These are phyloP conservation scores for Eimeria acervulina DNA, from an alignment of 169 alveolate genomes.

Conservation along the genomic window DNA sequence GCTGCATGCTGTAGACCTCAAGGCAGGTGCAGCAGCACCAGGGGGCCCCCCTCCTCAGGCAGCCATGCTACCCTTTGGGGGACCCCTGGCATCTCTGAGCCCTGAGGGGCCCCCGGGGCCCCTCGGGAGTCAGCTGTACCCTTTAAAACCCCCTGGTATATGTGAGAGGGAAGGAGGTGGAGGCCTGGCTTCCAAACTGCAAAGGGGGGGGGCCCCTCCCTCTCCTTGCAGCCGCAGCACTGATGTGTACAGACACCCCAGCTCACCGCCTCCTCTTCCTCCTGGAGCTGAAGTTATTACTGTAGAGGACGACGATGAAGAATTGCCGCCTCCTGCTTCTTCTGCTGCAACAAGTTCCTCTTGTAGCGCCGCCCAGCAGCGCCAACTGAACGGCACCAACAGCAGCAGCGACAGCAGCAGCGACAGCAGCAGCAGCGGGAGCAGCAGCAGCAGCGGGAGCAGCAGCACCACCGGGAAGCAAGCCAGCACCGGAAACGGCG, in stretches of 20 bases:
- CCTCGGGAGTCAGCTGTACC: constrained; percentile 30
- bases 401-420: constrained; percentile 39
- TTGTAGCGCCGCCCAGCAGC: background rate
- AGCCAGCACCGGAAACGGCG: background rate
- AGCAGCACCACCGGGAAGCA: background rate
- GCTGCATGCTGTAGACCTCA: constrained; percentile 11
- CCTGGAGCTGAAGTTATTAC: background rate
- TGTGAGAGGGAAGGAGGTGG: background rate
- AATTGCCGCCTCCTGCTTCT: background rate
- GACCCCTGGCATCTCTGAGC: background rate
- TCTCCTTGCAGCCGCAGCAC: background rate
- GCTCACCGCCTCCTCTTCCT: background rate
- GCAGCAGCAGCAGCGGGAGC: constrained; percentile 21
- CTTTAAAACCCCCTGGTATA: background rate
- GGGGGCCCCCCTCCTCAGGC: background rate
- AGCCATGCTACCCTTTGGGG: background rate
- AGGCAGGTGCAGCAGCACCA: background rate
- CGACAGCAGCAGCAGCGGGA: background rate
- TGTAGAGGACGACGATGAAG: constrained; percentile 31
- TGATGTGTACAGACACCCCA: no score
- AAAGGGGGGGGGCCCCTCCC: background rate
- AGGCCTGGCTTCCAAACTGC: background rate
- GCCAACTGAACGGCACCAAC: background rate
- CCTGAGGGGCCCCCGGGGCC: background rate
- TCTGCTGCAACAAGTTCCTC: background rate